Conservation (phyloP, 2,329 filamentous ascomycete species). For the Colletotrichum sp. region DNA sequence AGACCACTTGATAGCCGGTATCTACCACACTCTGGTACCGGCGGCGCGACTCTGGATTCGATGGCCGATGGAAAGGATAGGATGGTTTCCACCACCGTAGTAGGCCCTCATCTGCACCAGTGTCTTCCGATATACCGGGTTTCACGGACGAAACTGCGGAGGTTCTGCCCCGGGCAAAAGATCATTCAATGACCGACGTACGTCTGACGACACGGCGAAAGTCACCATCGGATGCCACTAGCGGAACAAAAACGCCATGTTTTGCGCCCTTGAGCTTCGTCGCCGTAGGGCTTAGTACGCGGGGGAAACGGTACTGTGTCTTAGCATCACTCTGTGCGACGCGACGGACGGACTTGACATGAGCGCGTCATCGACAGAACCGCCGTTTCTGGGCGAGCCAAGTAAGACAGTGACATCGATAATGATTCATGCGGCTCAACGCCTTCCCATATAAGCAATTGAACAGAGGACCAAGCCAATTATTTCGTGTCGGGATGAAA, state of each 20-base stretch:
- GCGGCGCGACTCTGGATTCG: neutral
- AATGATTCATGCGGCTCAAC: conserved; percentile 4
- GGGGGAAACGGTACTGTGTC: neutral
- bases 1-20: neutral
- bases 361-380: conserved; percentile 12
- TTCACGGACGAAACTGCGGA: neutral
- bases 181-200: neutral
- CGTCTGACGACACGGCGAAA: neutral
- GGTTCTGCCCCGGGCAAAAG: neutral
- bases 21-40: neutral
- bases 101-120: neutral
- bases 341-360: neutral
- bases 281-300: neutral
- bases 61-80: neutral
- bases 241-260: neutral
- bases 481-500: neutral
- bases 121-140: neutral
- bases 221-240: neutral
- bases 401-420: neutral
- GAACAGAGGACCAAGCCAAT: neutral
- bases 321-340: neutral
- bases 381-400: neutral
- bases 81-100: neutral
- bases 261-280: neutral
- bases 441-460: neutral